Evolutionary conservation across 1,284 basidiomycete species (phyloP), one percentile per base, ranked within the genome.

Genomic region (Cutaneotrichosporon sp.): DNA sequence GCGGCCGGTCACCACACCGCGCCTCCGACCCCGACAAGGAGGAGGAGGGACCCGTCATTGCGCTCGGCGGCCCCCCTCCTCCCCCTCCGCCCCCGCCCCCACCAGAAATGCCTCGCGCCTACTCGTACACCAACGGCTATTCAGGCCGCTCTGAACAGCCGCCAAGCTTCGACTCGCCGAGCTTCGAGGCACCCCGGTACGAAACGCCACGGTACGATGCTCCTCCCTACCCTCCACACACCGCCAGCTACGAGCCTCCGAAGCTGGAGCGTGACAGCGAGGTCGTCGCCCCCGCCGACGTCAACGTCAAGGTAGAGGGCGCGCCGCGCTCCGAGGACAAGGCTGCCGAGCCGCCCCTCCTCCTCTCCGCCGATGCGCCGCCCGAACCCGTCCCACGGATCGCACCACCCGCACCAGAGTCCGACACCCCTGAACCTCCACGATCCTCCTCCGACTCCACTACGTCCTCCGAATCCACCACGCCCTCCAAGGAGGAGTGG

Each of bases 401-500:
- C 22, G 45, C 45, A 10, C 42, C n/a, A 7, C 42, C 24, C 11
- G 4, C 45, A 46, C 24, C 24, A 11, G 10, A 10, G 11, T 24
- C 22, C 10, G 14, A 29, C 29, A 29, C 10, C 22, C 22, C 22
- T 22, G 22, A 25, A 14, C 22, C 45, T 14, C 45, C 45, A 24
- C 22, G 18, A 25, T 38, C 36, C 9, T 38, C 22, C 14, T 25
- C 45, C 14, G 45, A 25, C 45, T 46, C 45, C 14, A 46, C 45
- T n/a, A 45, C 18, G 43, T 14, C 47, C 47, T 27, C 25, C 11
- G 51, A 36, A 16, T 27, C 25, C 11, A 9, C 29, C 13, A 29
- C 47, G 25, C 27, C 47, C 25, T 16, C 47, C 25, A 33, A 38
- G 22, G 55, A 57, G 13, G 55, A 57, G 29, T 57, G 55, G 55